These are phyloP conservation scores for Pholiota conissans DNA, from an alignment of 768 basidiomycete genomes.

Conservation along the genomic window DNA sequence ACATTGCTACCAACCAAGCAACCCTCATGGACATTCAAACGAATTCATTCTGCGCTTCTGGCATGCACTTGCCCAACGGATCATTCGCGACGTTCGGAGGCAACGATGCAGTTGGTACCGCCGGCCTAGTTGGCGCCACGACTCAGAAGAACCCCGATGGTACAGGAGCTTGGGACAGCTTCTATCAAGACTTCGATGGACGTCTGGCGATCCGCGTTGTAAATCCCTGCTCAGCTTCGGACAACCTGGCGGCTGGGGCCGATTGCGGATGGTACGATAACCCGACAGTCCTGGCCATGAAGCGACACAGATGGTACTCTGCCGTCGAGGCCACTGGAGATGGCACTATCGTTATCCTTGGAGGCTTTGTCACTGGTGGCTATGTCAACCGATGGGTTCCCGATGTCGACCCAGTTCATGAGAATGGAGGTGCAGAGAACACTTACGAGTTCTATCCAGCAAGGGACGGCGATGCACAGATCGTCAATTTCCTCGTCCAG, in stretches of 20 bases:
- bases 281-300: constrained; percentile 58
- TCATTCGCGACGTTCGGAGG: constrained; percentile 76
- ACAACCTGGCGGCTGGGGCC: constrained; percentile 42
- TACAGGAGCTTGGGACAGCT: constrained; percentile 57
- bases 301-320: constrained; percentile 76
- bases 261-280: constrained; percentile 77
- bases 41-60: constrained; percentile 81
- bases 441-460: constrained; percentile 84
- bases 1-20: constrained; percentile 58
- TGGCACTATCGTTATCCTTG: constrained; percentile 78
- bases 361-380: constrained; percentile 77
- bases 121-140: constrained; percentile 58
- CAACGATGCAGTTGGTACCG: constrained; percentile 71
- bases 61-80: constrained; percentile 80
- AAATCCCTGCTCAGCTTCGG: constrained; percentile 61
- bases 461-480: constrained; percentile 42
- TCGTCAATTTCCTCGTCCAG: constrained; percentile 65
- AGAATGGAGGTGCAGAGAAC: constrained; percentile 75
- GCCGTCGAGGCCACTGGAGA: constrained; percentile 72
- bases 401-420: constrained; percentile 57
- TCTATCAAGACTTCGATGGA: constrained; percentile 82
- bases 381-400: constrained; percentile 79
- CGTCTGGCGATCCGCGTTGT: constrained; percentile 77
- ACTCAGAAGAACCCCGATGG: constrained; percentile 44
- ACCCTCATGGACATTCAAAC: constrained; percentile 69